Percentiles rank a stretch among this genome's conserved stretches.
These are phyloP conservation scores for Podila verticillata DNA, from an alignment of 192 early-diverging fungal species.

Conservation along the genomic window DNA sequence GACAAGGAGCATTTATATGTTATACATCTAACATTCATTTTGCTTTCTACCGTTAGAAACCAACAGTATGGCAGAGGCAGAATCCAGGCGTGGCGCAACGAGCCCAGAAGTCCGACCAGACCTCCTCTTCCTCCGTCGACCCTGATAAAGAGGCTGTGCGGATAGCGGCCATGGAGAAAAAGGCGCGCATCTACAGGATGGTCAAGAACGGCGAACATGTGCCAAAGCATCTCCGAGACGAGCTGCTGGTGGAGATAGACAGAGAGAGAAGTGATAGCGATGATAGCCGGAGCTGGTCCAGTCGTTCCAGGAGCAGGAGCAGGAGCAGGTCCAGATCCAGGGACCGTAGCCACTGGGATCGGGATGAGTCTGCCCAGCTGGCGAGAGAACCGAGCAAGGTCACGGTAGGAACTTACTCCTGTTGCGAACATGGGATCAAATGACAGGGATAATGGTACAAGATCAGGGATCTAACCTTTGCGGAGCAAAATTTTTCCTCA, in stretches of 20 bases:
- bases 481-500: neutral
- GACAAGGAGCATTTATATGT: neutral
- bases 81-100: constrained; percentile 62
- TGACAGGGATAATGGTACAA: neutral
- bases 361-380: constrained; percentile 28
- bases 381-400: constrained; percentile 21
- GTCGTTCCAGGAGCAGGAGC: constrained; percentile 8
- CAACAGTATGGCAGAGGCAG: constrained; percentile 57
- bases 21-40: neutral
- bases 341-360: constrained; percentile 16
- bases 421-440: neutral
- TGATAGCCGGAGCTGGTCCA: neutral
- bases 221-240: constrained; percentile 54
- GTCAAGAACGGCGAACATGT: constrained; percentile 50
- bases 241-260: constrained; percentile 70
- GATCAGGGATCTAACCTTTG: neutral
- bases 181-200: constrained; percentile 71
- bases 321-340: constrained; percentile 19
- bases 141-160: constrained; percentile 48
- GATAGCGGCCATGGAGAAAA: constrained; percentile 63
- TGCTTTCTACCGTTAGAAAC: constrained; percentile 49
- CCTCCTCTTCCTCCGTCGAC: constrained; percentile 6
- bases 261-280: constrained; percentile 15
- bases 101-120: constrained; percentile 42
- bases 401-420: constrained; percentile 2